These are phyloP conservation scores for Fonsecaea nubica DNA, from an alignment of 2,329 filamentous ascomycete genomes.

Conservation along the genomic window DNA sequence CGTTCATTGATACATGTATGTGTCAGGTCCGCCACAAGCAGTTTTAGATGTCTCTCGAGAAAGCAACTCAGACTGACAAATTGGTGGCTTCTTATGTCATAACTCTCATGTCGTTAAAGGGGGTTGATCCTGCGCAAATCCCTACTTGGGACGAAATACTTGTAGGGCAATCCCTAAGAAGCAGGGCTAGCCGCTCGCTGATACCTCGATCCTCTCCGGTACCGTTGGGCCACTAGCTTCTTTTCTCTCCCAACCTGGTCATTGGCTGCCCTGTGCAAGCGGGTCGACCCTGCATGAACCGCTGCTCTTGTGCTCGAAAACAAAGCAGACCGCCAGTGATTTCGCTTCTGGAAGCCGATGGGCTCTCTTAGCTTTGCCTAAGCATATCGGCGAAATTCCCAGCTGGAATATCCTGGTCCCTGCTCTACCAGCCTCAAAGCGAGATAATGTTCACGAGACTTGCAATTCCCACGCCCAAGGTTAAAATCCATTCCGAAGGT, in stretches of 20 bases:
- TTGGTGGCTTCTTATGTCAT: conserved; percentile 15
- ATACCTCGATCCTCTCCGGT: conserved; percentile 12
- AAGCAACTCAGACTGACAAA: background rate
- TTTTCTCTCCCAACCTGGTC: conserved; percentile 7
- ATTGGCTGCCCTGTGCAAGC: conserved; percentile 32
- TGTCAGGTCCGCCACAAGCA: background rate
- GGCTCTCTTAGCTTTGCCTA: conserved; percentile 1
- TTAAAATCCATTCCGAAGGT: conserved; percentile 14
- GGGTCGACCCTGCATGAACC: conserved; percentile 31
- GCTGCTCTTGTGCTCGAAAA: conserved; percentile 21
- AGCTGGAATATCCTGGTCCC: conserved; percentile 9
- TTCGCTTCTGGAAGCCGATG: conserved; percentile 30
- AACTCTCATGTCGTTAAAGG: background rate
- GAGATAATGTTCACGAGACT: conserved; percentile 16
- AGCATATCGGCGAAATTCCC: background rate
- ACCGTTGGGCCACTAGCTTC: conserved; percentile 3
- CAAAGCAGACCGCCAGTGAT: conserved; percentile 26
- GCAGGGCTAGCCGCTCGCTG: background rate
- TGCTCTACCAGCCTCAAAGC: conserved; percentile 12
- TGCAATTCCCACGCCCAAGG: conserved; percentile 17
- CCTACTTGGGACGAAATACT: too few species aligned
- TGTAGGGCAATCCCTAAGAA: conserved; percentile 3
- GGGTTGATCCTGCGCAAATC: conserved; percentile 2
- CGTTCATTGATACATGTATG: background rate
- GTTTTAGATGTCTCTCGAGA: background rate